Base-by-base conservation (phyloP, 768 basidiomycete genomes). In the Agaricus subrufescens region DNA sequence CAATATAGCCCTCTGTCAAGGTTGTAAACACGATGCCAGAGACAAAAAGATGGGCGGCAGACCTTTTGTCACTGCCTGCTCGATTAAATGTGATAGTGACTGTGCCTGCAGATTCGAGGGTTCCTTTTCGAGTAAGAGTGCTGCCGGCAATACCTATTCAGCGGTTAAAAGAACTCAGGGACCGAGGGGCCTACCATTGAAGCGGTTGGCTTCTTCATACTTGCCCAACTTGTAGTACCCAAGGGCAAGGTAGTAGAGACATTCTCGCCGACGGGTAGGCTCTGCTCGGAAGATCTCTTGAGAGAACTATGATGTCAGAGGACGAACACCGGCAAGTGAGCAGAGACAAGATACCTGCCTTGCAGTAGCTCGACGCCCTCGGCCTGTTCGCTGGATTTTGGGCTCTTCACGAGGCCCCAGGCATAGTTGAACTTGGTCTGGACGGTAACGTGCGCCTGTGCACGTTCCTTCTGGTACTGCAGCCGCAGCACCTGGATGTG, bases 401-500 rank as follows among this genome's bases (percentile, higher is more conserved):
- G 90, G 63, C 91, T 92, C 77, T 98, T 98, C 51, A 98, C 91
- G 31, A 96, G 77, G 2, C 96, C 96, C 96, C 96, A 97, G 40
- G 92, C 84, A 71, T 89, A 95, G 75, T 98, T 98, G 77, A 99
- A 99, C 69, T 93, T 95, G 40, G 94, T 96, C 73, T 99, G 97
- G 6, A 87, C 82, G 9, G 92, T 93, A 57, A 97, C 81, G 70
- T 96, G 94, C 49, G 84, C 80, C 60, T 93, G 87, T 0, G 81
- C 76, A 19, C 84, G 75, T 69, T 99, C 96, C 70, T 86, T 93
- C 78, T 92, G 83, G 72, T 96, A 95, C 66, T 98, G 95, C 56
- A 80, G 64, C 57, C 86, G 77, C 43, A 98, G 75, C 3, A 98
- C 94, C 94, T 96, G 63, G 43, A 46, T 19, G 43, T 63, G 51